A percentile compares a stretch with the other conserved stretches of the same genome.
Conservation (phyloP, 495 filamentous ascomycete genomes). For the Penicillium alfredii region DNA sequence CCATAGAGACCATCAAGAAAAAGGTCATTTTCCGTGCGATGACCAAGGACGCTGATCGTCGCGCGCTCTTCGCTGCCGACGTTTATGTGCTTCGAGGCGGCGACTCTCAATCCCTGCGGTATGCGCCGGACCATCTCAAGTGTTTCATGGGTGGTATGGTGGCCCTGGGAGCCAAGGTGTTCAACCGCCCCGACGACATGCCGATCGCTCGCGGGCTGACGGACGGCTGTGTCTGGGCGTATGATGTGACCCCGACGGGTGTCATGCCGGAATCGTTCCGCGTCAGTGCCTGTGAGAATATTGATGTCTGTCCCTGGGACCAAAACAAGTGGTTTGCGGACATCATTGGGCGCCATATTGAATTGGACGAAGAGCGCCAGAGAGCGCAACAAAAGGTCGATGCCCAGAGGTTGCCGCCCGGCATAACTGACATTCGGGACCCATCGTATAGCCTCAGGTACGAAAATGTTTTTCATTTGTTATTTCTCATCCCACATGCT, state of each 20-base stretch:
- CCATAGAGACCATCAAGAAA: slow-evolving; percentile 63
- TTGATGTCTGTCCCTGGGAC: slow-evolving; percentile 50
- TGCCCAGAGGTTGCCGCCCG: slow-evolving; percentile 45
- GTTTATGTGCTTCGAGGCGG: slow-evolving; percentile 23
- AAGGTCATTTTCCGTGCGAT: slow-evolving; percentile 77
- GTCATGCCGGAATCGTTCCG: slow-evolving; percentile 58
- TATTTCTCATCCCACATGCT: not conserved
- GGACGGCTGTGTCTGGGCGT: slow-evolving; percentile 56
- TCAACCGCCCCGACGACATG: slow-evolving; percentile 49
- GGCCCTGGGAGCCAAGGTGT: slow-evolving; percentile 54
- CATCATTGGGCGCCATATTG: slow-evolving; percentile 20
- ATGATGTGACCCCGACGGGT: slow-evolving; percentile 49
- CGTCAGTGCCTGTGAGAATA: slow-evolving; percentile 44
- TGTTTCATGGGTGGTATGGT: slow-evolving; percentile 60
- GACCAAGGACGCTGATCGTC: slow-evolving; percentile 58
- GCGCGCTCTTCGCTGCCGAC: slow-evolving; percentile 72
- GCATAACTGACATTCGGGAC: slow-evolving; percentile 55
- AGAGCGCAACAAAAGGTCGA: slow-evolving; percentile 37
- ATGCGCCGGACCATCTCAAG: slow-evolving; percentile 50
- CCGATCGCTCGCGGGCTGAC: slow-evolving; percentile 49
- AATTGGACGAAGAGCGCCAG: slow-evolving; percentile 25
- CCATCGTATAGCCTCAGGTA: slow-evolving; percentile 62
- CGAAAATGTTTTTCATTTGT: slow-evolving; percentile 5
- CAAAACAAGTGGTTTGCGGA: slow-evolving; percentile 44
- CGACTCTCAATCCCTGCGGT: slow-evolving; percentile 25